Percentiles rank a stretch among this genome's conserved stretches.
phyloP scores from a whole-genome alignment of 2,329 filamentous ascomycete species.

The Penicillium sp. region DNA sequence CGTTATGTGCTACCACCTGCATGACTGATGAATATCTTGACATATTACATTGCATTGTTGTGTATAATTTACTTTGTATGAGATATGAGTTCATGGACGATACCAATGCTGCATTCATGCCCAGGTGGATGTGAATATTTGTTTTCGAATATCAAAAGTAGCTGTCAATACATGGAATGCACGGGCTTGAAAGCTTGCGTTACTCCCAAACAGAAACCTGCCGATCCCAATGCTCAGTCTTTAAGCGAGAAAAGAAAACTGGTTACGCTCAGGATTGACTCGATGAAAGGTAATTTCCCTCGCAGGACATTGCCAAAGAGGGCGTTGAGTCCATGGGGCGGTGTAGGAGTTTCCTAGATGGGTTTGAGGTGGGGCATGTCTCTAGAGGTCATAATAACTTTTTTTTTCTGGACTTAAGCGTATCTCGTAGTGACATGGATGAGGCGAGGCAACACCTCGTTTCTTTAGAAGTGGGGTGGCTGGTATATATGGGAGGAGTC shows the following conservation, averaged over 20 bases:
- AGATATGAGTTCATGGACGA: not conserved
- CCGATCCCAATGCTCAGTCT: too few relatives aligned
- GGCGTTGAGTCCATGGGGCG: too few relatives aligned
- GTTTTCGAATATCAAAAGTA: not conserved
- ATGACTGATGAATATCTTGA: not conserved
- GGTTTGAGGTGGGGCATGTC: too few relatives aligned
- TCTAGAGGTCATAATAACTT: too few relatives aligned
- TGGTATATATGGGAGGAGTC: not conserved
- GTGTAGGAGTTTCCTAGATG: too few relatives aligned
- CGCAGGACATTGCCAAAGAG: too few relatives aligned
- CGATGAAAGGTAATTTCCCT: accelerated
- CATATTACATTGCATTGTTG: not conserved
- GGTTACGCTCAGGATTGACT: too few relatives aligned
- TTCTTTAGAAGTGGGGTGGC: not conserved
- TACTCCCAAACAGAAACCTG: too few relatives aligned
- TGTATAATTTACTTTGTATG: not conserved
- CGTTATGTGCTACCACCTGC: not conserved
- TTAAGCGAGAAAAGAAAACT: too few relatives aligned
- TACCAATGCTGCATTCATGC: not conserved
- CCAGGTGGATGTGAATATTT: not conserved
- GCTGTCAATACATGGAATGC: not conserved
- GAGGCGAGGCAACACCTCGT: not conserved
- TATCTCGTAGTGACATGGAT: too few relatives aligned
- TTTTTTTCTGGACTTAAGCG: too few relatives aligned
- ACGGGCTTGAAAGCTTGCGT: too few relatives aligned